A percentile compares a stretch with the other conserved stretches of the same genome.
These are phyloP conservation scores for Lasiosphaeriaceae sp. DNA, from an alignment of 495 filamentous ascomycete genomes.

Conservation along the genomic window DNA sequence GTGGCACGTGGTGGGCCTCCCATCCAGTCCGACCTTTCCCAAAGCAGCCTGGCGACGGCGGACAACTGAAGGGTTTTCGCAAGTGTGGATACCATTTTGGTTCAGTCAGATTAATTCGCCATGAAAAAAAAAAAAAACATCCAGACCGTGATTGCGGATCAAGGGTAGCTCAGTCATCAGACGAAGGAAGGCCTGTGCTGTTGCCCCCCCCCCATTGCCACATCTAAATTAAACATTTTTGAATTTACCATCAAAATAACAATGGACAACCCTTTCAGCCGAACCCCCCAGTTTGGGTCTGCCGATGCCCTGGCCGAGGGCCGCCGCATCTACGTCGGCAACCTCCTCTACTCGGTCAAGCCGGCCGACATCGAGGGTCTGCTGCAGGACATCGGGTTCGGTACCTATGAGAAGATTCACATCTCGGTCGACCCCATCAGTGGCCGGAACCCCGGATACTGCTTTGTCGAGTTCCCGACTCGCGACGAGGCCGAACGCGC, in stretches of 20 bases:
- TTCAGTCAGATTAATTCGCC: too few species aligned
- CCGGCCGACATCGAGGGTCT: constrained; percentile 57
- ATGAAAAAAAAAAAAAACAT: too few species aligned
- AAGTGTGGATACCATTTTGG: too few species aligned
- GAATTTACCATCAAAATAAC: background rate
- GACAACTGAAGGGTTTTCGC: too few species aligned
- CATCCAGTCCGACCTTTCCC: too few species aligned
- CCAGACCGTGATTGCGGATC: too few species aligned
- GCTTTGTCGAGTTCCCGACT: constrained; percentile 60
- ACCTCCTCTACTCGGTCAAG: constrained; percentile 62
- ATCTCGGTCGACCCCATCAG: constrained; percentile 66
- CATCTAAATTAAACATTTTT: too few species aligned
- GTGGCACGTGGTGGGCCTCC: too few species aligned
- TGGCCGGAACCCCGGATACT: constrained; percentile 66
- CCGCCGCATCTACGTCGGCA: constrained; percentile 61
- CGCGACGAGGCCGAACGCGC: constrained; percentile 55
- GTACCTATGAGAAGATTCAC: constrained; percentile 53
- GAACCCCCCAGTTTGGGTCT: background rate
- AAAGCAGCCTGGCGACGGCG: too few species aligned
- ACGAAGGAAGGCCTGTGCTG: too few species aligned
- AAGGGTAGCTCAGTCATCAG: too few species aligned
- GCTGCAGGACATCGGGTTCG: constrained; percentile 45
- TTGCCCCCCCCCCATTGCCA: too few species aligned
- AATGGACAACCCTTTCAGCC: background rate
- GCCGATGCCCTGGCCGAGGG: constrained; percentile 45